A percentile compares a stretch with the other conserved stretches of the same genome.
phyloP scores from a whole-genome alignment of 78 protist genomes.

The Creolimax fragrantissima region DNA sequence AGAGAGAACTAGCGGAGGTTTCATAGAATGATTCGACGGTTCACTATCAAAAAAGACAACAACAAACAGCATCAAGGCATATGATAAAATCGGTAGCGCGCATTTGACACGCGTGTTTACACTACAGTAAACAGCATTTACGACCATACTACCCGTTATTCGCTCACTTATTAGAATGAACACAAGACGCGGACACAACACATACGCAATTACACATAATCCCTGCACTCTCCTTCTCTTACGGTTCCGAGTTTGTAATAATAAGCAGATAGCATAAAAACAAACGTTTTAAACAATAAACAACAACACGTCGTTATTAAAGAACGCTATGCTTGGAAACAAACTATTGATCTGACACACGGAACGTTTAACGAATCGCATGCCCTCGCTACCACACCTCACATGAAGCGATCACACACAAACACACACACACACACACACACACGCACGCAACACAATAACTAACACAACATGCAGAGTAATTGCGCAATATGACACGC shows the following conservation, averaged over 20 bases:
- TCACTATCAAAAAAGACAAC: too few relatives aligned
- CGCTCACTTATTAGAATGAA: background rate
- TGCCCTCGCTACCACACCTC: background rate
- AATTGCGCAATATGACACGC: background rate
- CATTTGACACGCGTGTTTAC: background rate
- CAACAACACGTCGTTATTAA: too few relatives aligned
- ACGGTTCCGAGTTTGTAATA: background rate
- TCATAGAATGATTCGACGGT: background rate
- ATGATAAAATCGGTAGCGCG: background rate
- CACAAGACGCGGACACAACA: background rate
- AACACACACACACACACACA: background rate
- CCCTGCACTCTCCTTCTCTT: background rate
- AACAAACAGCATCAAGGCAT: too few relatives aligned
- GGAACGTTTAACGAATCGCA: background rate
- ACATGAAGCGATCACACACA: background rate
- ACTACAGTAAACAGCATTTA: too few relatives aligned
- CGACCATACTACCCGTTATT: background rate
- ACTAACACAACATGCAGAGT: background rate
- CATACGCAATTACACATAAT: background rate
- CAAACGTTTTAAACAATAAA: too few relatives aligned
- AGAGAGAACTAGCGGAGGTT: background rate
- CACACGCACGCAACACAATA: background rate
- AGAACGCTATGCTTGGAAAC: background rate
- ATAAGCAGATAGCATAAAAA: too few relatives aligned
- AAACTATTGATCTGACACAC: too few relatives aligned